A percentile compares a stretch with the other conserved stretches of the same genome.
Conservation (phyloP, 495 filamentous ascomycete species). For the Neurospora tetrasperma region DNA sequence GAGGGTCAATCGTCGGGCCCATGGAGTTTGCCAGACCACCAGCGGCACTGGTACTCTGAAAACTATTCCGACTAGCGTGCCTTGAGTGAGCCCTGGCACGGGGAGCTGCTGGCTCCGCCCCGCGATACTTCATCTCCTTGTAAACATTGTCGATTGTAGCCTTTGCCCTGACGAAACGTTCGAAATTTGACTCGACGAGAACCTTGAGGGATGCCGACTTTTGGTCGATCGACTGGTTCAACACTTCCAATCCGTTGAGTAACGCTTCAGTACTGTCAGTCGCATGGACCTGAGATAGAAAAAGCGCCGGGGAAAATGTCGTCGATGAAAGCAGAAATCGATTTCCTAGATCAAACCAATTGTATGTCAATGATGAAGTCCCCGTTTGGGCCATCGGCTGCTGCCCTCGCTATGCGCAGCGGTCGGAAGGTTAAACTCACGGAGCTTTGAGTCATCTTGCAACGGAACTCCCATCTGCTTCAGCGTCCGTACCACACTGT, state of each 20-base stretch:
- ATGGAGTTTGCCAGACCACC: constrained; percentile 23
- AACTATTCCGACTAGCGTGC: constrained; percentile 53
- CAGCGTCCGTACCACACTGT: constrained; percentile 75
- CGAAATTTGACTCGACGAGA: constrained; percentile 93
- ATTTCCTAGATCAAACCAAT: constrained; percentile 46
- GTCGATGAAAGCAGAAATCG: constrained; percentile 91
- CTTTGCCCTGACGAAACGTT: constrained; percentile 92
- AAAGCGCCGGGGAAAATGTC: constrained; percentile 84
- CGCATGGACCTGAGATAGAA: constrained; percentile 83
- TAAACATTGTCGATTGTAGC: constrained; percentile 97
- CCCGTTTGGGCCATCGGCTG: not conserved
- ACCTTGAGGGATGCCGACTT: constrained; percentile 94
- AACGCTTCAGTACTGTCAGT: constrained; percentile 70
- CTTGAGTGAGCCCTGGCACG: constrained; percentile 44
- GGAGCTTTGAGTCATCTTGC: constrained; percentile 73
- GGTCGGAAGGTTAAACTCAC: constrained; percentile 35
- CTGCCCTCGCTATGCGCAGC: not conserved
- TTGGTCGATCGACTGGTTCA: constrained; percentile 87
- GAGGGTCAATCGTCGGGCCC: constrained; percentile 32
- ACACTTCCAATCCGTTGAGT: constrained; percentile 65
- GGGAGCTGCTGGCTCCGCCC: constrained; percentile 48
- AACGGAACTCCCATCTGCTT: constrained; percentile 64
- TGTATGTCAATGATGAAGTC: constrained; percentile 1
- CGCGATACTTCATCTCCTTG: constrained; percentile 90
- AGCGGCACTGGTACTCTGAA: constrained; percentile 47